These are phyloP conservation scores for Xylariaceae sp. DNA, from an alignment of 2,329 filamentous ascomycete species.

Conservation along the genomic window DNA sequence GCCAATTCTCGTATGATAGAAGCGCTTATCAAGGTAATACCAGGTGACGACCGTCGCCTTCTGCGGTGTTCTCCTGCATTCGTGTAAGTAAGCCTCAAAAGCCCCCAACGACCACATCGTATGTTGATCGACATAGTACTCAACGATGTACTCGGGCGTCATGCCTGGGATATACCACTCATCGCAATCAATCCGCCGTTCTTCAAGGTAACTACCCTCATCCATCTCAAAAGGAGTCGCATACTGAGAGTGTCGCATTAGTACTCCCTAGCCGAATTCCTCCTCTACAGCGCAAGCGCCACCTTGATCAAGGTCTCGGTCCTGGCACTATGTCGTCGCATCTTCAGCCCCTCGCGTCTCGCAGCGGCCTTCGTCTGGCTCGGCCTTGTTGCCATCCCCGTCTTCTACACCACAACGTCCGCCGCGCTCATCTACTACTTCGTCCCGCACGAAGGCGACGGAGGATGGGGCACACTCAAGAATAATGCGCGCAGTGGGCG, in stretches of 20 bases:
- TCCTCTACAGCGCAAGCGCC: background rate
- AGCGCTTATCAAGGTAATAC: background rate
- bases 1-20: background rate
- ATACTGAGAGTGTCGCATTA: background rate
- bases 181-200: background rate
- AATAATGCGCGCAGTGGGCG: background rate
- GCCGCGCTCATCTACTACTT: background rate
- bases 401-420: background rate
- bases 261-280: background rate
- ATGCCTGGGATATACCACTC: background rate
- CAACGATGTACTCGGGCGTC: constrained; percentile 1
- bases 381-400: background rate
- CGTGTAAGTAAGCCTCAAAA: background rate
- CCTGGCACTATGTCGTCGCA: background rate
- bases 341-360: background rate
- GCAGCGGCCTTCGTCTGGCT: background rate
- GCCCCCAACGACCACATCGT: too few species aligned
- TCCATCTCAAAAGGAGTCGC: background rate
- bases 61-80: background rate
- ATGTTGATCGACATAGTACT: background rate
- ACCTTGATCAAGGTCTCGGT: background rate
- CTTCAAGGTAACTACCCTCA: background rate
- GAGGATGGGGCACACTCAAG: background rate
- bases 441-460: background rate
- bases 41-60: background rate